Conservation (phyloP, 225 moss, liverwort and hornwort genomes). For the Polytrichum commune region DNA sequence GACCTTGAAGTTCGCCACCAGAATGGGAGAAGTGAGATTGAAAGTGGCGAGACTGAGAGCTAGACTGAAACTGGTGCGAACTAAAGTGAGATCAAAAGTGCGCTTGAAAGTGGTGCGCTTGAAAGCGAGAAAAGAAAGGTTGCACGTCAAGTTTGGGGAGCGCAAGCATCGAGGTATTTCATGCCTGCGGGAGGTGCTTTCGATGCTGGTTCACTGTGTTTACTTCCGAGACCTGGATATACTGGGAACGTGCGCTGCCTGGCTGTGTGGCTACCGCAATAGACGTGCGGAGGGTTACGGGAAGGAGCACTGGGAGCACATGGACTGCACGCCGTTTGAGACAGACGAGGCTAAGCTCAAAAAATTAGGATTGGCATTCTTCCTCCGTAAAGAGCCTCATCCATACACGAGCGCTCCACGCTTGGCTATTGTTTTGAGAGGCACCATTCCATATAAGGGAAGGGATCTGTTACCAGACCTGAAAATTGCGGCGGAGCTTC, state of each 20-base stretch:
- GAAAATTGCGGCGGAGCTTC: neutral
- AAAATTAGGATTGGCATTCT: slow-evolving; percentile 7
- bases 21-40: no score
- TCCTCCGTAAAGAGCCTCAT: slow-evolving; percentile 1
- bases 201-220: slow-evolving; percentile 19
- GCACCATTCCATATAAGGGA: neutral
- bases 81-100: no score
- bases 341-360: neutral
- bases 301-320: neutral
- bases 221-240: slow-evolving; percentile 3
- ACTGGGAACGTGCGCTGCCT: neutral
- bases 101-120: no score
- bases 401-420: slow-evolving; percentile 2
- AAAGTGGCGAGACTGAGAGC: no score
- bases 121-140: no score
- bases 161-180: no score
- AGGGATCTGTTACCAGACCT: neutral
- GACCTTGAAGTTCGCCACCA: no score
- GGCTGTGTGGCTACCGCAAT: neutral
- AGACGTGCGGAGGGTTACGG: slow-evolving; percentile 7
- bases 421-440: slow-evolving; percentile 17
- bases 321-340: neutral
- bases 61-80: no score
- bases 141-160: no score
- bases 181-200: neutral